phyloP scores from a whole-genome alignment of 257 asterid species.

The Solanum piurae region DNA sequence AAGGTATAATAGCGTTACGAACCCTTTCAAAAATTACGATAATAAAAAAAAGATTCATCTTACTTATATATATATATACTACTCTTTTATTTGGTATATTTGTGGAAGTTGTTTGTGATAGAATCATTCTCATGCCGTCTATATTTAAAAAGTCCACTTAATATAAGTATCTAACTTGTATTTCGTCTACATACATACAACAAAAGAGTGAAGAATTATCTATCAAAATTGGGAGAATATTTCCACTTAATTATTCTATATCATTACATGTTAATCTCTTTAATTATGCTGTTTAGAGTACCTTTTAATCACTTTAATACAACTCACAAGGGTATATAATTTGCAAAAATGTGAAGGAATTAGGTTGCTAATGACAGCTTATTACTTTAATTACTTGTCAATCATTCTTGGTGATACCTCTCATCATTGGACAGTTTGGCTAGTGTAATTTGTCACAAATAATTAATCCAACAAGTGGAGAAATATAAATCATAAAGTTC shows the following conservation, averaged over 20 bases:
- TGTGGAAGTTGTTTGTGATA: background rate
- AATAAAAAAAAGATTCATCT: background rate
- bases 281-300: background rate
- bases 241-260: background rate
- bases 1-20: background rate
- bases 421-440: background rate
- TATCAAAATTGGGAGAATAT: background rate
- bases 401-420: background rate
- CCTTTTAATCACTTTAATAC: background rate
- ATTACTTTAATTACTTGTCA: background rate
- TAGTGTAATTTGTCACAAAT: background rate
- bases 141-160: background rate
- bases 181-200: background rate
- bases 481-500: background rate
- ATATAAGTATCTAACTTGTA: background rate
- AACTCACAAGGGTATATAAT: background rate
- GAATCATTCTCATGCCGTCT: background rate
- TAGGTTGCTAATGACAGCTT: background rate
- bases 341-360: background rate
- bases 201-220: background rate
- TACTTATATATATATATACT: background rate
- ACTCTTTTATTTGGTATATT: background rate
- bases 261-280: background rate
- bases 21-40: background rate
- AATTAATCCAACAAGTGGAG: background rate